phyloP scores from a whole-genome alignment of 2,329 filamentous ascomycete species.

The Fusarium annulatum region DNA sequence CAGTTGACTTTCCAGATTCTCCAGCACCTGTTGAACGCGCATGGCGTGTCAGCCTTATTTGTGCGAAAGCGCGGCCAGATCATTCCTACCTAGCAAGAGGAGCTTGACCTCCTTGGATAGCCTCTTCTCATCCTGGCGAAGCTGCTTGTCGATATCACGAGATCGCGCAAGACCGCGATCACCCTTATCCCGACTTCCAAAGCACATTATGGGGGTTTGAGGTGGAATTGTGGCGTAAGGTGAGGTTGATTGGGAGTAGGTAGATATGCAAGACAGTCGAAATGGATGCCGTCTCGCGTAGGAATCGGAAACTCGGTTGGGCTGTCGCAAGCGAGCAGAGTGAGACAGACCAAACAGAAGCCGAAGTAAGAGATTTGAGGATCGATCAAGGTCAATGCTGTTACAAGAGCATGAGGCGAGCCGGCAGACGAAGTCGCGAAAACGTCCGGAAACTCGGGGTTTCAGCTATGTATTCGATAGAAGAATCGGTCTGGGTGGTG shows the following conservation, averaged over 20 bases:
- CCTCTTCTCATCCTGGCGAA: conserved; percentile 89
- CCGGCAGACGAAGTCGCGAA: conserved; percentile 15
- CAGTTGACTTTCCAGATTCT: conserved; percentile 91
- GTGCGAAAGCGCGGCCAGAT: neutral
- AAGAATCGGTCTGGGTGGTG: neutral
- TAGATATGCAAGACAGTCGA: neutral
- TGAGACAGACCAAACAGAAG: conserved; percentile 4
- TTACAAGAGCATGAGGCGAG: neutral
- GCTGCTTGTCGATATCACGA: conserved; percentile 84
- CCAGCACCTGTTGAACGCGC: conserved; percentile 75
- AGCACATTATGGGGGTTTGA: conserved; percentile 65
- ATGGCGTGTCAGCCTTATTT: conserved; percentile 25
- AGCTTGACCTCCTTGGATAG: conserved; percentile 92
- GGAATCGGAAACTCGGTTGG: neutral
- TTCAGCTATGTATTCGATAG: conserved; percentile 3
- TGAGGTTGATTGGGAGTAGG: neutral
- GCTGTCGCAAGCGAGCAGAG: conserved; percentile 2
- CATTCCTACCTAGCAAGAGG: conserved; percentile 78
- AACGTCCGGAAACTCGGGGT: neutral
- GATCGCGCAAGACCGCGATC: conserved; percentile 66
- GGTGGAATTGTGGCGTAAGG: conserved; percentile 1
- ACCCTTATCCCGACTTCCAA: conserved; percentile 65
- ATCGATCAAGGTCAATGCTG: neutral
- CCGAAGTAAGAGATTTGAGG: neutral
- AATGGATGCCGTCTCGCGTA: neutral